These are phyloP conservation scores for Hygrophoropsis aurantiaca DNA, from an alignment of 768 basidiomycete species.

Conservation along the genomic window DNA sequence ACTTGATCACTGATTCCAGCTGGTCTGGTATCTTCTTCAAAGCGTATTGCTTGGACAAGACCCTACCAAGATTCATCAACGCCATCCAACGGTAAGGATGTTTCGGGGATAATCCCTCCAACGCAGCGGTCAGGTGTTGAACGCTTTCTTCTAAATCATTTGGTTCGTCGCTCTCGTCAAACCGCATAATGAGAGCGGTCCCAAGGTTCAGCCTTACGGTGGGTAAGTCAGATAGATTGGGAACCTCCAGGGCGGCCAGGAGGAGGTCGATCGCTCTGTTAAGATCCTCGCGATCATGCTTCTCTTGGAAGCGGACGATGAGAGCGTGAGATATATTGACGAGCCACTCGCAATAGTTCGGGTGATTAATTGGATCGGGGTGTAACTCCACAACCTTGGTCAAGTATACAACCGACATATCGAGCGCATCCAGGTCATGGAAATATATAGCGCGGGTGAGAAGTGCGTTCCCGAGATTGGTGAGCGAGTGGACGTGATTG, in stretches of 20 bases:
- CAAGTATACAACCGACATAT: constrained; percentile 22
- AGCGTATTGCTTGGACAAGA: constrained; percentile 4
- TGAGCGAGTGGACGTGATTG: constrained; percentile 10
- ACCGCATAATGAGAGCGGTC: constrained; percentile 11
- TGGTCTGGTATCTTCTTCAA: background rate
- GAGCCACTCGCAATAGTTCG: constrained; percentile 6
- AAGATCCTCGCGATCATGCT: constrained; percentile 10
- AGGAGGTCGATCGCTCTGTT: constrained; percentile 13
- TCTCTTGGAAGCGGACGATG: constrained; percentile 15
- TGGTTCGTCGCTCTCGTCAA: background rate
- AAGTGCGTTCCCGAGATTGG: constrained; percentile 16
- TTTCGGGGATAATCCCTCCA: constrained; percentile 11
- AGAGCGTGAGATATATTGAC: constrained; percentile 11
- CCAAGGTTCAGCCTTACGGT: constrained; percentile 6
- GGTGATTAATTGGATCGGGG: constrained; percentile 2
- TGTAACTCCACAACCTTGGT: constrained; percentile 14
- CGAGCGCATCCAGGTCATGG: constrained; percentile 11
- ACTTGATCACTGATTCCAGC: constrained; percentile 1
- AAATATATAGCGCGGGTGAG: constrained; percentile 10
- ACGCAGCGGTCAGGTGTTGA: constrained; percentile 7
- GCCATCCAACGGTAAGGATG: constrained; percentile 6
- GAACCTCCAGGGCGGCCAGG: constrained; percentile 9
- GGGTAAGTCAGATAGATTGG: constrained; percentile 8
- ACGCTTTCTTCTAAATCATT: constrained; percentile 16
- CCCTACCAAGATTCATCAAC: constrained; percentile 11